Evolutionary conservation across 371 early-diverging fungal species (phyloP).

Genomic region (Syncephalis fuscata): DNA sequence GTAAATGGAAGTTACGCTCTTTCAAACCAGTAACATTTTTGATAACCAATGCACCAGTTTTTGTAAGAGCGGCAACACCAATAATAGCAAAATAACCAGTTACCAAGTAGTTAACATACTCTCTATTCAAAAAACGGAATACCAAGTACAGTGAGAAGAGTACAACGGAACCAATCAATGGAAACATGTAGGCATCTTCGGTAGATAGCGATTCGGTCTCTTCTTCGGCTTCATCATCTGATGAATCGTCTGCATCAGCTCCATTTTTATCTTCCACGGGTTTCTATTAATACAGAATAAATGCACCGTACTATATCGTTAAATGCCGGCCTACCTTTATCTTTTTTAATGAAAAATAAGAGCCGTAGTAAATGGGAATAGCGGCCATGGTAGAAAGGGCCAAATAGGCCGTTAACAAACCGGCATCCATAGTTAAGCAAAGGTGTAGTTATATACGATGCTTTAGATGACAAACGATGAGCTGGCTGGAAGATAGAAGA

Average conservation of each 20-base stretch:
- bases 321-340: conserved; percentile 31
- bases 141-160: conserved; percentile 74
- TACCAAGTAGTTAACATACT: conserved; percentile 69
- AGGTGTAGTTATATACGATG: too few species aligned
- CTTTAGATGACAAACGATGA: too few species aligned
- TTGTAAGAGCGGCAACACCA: conserved; percentile 61
- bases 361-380: conserved; percentile 75
- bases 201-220: conserved; percentile 60
- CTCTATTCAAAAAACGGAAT: conserved; percentile 67
- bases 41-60: conserved; percentile 32
- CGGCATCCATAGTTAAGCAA: too few species aligned
- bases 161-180: conserved; percentile 73
- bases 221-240: conserved; percentile 41
- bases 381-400: conserved; percentile 82
- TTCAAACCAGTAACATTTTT: conserved; percentile 27
- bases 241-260: conserved; percentile 25
- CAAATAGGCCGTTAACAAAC: conserved; percentile 41
- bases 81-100: conserved; percentile 76
- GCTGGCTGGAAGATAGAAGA: too few species aligned
- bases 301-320: not conserved
- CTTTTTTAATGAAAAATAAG: conserved; percentile 49
- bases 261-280: conserved; percentile 13
- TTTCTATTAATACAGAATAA: conserved; percentile 1
- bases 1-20: conserved; percentile 47
- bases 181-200: conserved; percentile 87